phyloP scores from a whole-genome alignment of 345 rosid species.

The Citrus maxima region DNA sequence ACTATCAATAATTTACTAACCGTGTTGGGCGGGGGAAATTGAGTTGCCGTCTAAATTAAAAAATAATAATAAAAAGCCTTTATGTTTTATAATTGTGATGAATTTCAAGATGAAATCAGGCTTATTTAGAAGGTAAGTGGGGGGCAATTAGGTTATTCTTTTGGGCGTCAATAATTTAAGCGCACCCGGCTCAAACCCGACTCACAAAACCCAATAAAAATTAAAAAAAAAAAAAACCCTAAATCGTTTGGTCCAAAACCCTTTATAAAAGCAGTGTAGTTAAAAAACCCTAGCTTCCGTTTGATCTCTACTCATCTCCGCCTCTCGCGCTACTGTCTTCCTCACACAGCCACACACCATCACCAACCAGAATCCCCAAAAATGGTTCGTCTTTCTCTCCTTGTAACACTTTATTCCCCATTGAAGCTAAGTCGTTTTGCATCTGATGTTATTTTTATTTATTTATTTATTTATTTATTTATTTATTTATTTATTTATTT shows the following conservation, averaged over 20 bases:
- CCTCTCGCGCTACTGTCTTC: neutral
- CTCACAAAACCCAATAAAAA: no score
- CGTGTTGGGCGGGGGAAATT: no score
- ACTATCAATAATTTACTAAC: no score
- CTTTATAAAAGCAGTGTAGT: neutral
- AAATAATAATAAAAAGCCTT: no score
- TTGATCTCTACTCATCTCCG: neutral
- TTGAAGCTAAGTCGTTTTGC: neutral
- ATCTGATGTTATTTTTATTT: neutral
- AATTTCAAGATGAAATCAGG: no score
- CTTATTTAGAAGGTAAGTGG: no score
- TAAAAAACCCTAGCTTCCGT: constrained; percentile 25
- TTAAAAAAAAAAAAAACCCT: neutral
- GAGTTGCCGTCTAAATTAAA: no score
- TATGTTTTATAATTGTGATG: no score
- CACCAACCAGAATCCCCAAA: constrained; percentile 15
- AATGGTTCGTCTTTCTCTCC: neutral
- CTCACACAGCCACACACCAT: neutral
- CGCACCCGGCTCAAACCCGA: neutral
- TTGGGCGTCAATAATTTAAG: neutral
- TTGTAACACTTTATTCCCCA: neutral
- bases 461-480: no score
- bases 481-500: neutral
- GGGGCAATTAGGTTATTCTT: neutral
- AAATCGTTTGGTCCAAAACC: constrained; percentile 26